Conservation (phyloP, 306 rosid genomes). For the Casuarina equisetifolia region DNA sequence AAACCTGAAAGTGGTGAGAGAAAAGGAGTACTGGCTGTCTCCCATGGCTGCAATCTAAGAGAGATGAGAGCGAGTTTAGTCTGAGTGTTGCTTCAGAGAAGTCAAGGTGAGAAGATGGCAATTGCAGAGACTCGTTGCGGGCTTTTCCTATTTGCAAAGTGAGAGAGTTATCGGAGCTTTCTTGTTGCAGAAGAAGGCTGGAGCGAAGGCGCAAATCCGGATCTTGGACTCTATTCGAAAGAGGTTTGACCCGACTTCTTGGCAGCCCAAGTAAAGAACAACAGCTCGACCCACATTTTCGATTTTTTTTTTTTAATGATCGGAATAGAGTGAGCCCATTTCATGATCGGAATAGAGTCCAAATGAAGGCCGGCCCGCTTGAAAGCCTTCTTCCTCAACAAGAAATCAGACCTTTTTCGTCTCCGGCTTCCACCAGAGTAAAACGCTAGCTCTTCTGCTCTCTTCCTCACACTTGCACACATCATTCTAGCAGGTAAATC, state of each 20-base stretch:
- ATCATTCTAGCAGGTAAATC: not conserved
- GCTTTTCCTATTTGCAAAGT: not conserved
- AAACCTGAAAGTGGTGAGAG: conserved; percentile 59
- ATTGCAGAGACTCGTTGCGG: not conserved
- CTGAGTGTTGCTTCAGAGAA: not conserved
- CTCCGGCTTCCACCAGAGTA: not conserved
- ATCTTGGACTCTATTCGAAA: too few species aligned
- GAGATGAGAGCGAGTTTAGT: not conserved
- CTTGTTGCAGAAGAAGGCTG: not conserved
- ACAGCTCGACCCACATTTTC: too few species aligned
- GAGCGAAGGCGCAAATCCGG: not conserved
- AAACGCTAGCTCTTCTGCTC: not conserved
- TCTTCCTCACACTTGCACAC: not conserved
- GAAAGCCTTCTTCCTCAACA: conserved; percentile 8
- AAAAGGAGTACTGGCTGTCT: conserved; percentile 52
- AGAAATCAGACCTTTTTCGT: not conserved
- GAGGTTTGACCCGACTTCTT: too few species aligned
- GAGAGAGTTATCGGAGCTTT: not conserved
- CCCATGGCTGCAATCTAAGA: conserved; percentile 33
- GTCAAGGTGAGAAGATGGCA: not conserved
- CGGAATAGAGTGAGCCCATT: not conserved
- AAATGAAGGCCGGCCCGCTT: not conserved
- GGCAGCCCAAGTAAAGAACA: too few species aligned
- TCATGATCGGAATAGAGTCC: not conserved
- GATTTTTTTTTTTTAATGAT: not conserved